Evolutionary conservation across 805 yeast genomes (phyloP), one percentile per base, ranked within the genome.

Genomic region (Pichia scutulata): DNA sequence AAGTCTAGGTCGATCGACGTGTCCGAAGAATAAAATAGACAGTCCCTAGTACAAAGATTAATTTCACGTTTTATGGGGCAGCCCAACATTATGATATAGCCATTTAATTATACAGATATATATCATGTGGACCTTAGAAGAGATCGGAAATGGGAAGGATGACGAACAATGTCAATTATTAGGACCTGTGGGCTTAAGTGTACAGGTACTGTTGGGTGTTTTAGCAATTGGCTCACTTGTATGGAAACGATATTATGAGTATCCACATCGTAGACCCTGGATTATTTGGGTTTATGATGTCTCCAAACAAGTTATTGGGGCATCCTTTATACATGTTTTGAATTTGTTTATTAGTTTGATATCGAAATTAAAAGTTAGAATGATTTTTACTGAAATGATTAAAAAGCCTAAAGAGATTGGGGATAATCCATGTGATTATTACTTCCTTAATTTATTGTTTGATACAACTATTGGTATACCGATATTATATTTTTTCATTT

Each of bases 391-490:
- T 25, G n/a, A 36, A 18, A 44, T 33, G n/a, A 7, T 25, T 52
- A 48, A 28, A 55, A 56, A 25, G 51, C 54, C 47, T 52, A 58
- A 43, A 66, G 66, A 51, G 37, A 70, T 63, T n/a, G 69, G 63
- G 4, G 76, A 70, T 37, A 78, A 76, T 45, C 95, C 96, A 8
- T 93, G 98, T 67, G 92, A 88, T 58, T 93, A 97, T 93, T 92
- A 93, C 70, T 92, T 92, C 62, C 71, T 93, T 49, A 92, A 87
- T 60, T 77, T 92, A 39, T 74, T 92, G 26, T 78, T 92, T 62
- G 99, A 92, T 65, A 90, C 98, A 41, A 92, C 99, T 0, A 75
- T 90, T 7, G 99, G 99, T 0, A 92, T 92, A 2, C 95, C 95
- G 7, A 77, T 92, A 2, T 69, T 86, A 24, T 86, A 87, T 80